phyloP scores from a whole-genome alignment of 2,329 filamentous ascomycete genomes.

The Chalaropsis thielavioides region DNA sequence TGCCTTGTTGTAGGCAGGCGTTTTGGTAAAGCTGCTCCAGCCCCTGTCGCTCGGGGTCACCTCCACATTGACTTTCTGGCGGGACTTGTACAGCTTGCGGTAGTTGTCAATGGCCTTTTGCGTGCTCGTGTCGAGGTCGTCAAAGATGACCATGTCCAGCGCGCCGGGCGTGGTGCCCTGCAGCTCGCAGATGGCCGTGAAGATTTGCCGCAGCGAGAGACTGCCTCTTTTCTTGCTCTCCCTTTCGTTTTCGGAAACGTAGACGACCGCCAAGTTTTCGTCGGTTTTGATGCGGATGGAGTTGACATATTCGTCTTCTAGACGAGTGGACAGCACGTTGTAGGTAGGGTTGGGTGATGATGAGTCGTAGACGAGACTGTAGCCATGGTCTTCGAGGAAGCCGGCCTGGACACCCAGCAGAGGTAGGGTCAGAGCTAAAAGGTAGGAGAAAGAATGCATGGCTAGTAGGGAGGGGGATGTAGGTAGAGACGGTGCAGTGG shows the following conservation, averaged over 20 bases:
- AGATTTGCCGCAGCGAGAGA: neutral
- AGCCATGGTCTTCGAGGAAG: neutral
- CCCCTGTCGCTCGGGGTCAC: neutral
- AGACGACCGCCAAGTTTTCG: neutral
- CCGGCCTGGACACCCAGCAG: neutral
- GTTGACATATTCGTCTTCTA: neutral
- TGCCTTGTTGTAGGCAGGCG: neutral
- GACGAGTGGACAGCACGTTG: neutral
- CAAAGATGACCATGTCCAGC: neutral
- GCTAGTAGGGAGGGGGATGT: neutral
- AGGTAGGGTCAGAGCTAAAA: neutral
- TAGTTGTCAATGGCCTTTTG: neutral
- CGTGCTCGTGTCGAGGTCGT: neutral
- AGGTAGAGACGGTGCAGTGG: neutral
- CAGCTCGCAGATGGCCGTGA: neutral
- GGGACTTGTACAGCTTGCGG: neutral
- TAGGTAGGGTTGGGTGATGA: neutral
- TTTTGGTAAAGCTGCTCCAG: neutral
- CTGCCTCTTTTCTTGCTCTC: neutral
- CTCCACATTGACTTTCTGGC: neutral
- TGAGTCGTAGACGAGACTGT: neutral
- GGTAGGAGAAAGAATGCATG: neutral
- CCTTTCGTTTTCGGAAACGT: neutral
- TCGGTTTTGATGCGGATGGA: neutral
- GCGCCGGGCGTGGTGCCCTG: rapidly evolving